Percentiles rank a stretch among this genome's conserved stretches.
Conservation (phyloP, 2,329 filamentous ascomycete species). For the Ophiostoma himal-ulmi region DNA sequence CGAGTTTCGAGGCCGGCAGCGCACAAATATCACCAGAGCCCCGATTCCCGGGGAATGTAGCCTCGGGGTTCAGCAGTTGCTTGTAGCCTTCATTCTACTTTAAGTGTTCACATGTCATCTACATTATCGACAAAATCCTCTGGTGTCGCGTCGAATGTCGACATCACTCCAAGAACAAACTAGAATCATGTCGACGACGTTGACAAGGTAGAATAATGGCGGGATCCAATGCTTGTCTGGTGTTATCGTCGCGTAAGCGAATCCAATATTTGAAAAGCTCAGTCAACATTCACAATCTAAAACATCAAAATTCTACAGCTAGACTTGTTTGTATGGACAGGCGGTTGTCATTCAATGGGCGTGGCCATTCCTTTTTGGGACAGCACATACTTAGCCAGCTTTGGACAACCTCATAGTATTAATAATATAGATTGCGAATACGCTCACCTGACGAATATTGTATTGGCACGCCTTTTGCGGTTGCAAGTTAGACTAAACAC, state of each 20-base stretch:
- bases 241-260: neutral
- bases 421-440: neutral
- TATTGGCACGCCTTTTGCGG: constrained; percentile 1
- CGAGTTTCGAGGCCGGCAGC: constrained; percentile 2
- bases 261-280: neutral
- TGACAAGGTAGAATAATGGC: neutral
- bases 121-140: neutral
- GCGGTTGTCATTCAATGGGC: constrained; percentile 23
- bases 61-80: neutral
- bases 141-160: neutral
- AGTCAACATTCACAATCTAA: neutral
- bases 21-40: neutral
- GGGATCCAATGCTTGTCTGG: constrained; percentile 1
- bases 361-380: constrained; percentile 22
- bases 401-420: neutral
- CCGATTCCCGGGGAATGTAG: neutral
- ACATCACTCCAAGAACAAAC: neutral
- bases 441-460: neutral
- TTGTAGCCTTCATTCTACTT: too few relatives aligned
- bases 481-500: neutral
- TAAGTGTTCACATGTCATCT: neutral
- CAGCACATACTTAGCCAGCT: neutral
- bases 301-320: neutral
- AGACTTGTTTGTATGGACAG: neutral
- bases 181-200: neutral